These are phyloP conservation scores for Penicillium cosmopolitanum DNA, from an alignment of 495 filamentous ascomycete genomes.

Conservation along the genomic window DNA sequence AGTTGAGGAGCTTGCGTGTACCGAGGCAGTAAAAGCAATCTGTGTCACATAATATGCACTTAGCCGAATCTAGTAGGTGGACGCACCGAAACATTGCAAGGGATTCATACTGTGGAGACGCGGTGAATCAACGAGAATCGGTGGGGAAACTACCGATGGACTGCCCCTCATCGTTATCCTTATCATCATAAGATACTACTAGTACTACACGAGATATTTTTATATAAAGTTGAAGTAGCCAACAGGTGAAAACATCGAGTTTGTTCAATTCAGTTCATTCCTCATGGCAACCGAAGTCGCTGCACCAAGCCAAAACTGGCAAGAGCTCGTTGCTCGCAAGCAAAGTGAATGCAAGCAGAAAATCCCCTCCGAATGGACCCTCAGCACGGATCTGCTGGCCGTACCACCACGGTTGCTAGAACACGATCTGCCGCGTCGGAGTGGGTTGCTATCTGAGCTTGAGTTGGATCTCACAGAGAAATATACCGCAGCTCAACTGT, in stretches of 20 bases:
- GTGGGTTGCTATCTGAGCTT: conserved; percentile 28
- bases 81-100: conserved; percentile 18
- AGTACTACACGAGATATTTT: background rate
- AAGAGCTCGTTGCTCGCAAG: conserved; percentile 26
- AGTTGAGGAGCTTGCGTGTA: background rate
- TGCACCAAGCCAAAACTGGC: conserved; percentile 22
- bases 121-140: background rate
- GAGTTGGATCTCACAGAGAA: conserved; percentile 58
- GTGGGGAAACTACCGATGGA: background rate
- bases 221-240: background rate
- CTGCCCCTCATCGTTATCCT: background rate
- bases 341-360: conserved; percentile 27
- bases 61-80: conserved; percentile 31
- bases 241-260: background rate
- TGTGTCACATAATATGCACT: background rate
- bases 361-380: conserved; percentile 34
- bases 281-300: conserved; percentile 4
- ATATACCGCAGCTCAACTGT: conserved; percentile 50
- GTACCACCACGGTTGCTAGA: conserved; percentile 22
- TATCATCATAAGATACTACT: background rate
- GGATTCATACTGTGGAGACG: background rate
- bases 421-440: conserved; percentile 19
- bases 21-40: background rate
- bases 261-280: background rate
- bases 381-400: conserved; percentile 12